phyloP scores from a whole-genome alignment of 768 basidiomycete species.

The Pisolithus microcarpus region DNA sequence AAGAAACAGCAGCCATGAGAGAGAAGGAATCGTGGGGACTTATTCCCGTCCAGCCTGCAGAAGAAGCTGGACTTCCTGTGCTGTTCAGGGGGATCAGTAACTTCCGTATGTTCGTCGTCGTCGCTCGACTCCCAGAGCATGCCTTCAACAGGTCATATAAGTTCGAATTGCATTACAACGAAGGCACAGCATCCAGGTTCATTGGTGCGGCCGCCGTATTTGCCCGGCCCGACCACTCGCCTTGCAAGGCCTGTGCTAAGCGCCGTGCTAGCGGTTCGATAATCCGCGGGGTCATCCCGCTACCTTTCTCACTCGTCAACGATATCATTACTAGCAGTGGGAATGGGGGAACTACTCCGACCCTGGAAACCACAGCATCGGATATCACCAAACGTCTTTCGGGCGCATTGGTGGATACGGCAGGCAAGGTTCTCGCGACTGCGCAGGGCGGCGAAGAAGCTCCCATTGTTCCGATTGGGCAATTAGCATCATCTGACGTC shows the following conservation, averaged over 20 bases:
- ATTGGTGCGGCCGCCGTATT: slow-evolving; percentile 21
- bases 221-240: slow-evolving; percentile 14
- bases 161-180: slow-evolving; percentile 15
- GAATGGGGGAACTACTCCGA: neutral
- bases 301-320: slow-evolving; percentile 16
- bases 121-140: slow-evolving; percentile 20
- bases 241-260: slow-evolving; percentile 19
- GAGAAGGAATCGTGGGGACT: slow-evolving; percentile 7
- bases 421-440: slow-evolving; percentile 10
- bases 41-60: slow-evolving; percentile 6
- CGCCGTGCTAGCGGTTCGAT: slow-evolving; percentile 13
- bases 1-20: neutral
- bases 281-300: slow-evolving; percentile 19
- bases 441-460: slow-evolving; percentile 8
- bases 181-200: slow-evolving; percentile 1
- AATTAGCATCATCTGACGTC: slow-evolving; percentile 6
- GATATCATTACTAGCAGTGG: slow-evolving; percentile 13
- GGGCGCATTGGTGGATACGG: slow-evolving; percentile 12
- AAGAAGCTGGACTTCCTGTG: slow-evolving; percentile 7
- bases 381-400: slow-evolving; percentile 11
- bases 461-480: neutral
- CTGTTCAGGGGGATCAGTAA: slow-evolving; percentile 11
- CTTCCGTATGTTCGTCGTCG: slow-evolving; percentile 22
- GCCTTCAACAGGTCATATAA: slow-evolving; percentile 18
- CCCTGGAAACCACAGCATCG: slow-evolving; percentile 8